Base-by-base conservation (phyloP, 2,329 filamentous ascomycete genomes). In the Corynespora cassiicola region DNA sequence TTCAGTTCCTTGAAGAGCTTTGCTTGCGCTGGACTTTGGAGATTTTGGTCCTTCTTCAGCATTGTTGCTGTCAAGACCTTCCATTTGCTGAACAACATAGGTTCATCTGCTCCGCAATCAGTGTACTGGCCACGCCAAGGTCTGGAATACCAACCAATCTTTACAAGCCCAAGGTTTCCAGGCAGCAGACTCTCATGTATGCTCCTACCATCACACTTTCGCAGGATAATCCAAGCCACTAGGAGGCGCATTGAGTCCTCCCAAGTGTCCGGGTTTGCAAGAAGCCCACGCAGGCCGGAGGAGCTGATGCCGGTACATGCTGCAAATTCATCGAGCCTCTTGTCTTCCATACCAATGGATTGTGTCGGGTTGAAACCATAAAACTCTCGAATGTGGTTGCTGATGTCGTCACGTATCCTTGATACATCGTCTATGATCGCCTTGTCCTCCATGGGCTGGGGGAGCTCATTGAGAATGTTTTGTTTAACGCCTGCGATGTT, bases 341-440 rank as follows among this genome's bases (percentile, higher is more conserved):
- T n/a, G n/a, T n/a, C n/a, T n/a, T n/a, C n/a, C n/a, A n/a, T n/a
- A n/a, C n/a, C n/a, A n/a, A n/a, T n/a, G n/a, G n/a, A n/a, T n/a
- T n/a, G n/a, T n/a, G n/a, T n/a, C n/a, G 45, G 23, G 3, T 30
- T 39, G 3, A 42, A 35, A 20, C 55, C 47, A 12, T 55, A 61
- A 33, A 50, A 61, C 1, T 31, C 48, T 15, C 45, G 52, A 6
- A 51, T 49, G 21, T 61, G 54, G 29, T 59, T 55, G 21, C 58
- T 61, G 47, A 61, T 56, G 11, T 43, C 50, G 31, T 58, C 52
- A 2, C 54, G 50, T 19, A 61, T 52, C 25, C 41, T 53, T n/a
- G 54, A 56, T 7, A 49, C 25, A n/a, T 50, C 42, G 2, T 35
- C 32, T 3, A 39, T 51, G 23, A 61, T 54, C 0, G 45, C 40